A percentile compares a stretch with the other conserved stretches of the same genome.
Conservation (phyloP, 495 filamentous ascomycete species). For the Talaromyces thailandensis region DNA sequence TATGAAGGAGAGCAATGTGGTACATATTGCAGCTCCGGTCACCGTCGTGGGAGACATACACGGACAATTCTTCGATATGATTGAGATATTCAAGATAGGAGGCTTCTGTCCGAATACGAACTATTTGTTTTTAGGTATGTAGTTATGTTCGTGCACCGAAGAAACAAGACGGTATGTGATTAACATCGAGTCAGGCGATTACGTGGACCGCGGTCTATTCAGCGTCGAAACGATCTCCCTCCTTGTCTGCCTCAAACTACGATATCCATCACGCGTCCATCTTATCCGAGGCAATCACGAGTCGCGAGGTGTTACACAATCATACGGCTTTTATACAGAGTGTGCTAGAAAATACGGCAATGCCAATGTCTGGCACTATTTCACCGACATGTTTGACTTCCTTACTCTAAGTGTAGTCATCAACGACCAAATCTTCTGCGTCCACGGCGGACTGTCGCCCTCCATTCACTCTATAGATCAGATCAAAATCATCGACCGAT, state of each 20-base stretch:
- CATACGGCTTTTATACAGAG: slow-evolving; percentile 98
- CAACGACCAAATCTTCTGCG: slow-evolving; percentile 97
- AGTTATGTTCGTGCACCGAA: not conserved
- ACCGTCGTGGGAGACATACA: slow-evolving; percentile 99
- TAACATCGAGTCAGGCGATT: slow-evolving; percentile 58
- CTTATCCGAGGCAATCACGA: slow-evolving; percentile 96
- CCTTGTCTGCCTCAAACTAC: slow-evolving; percentile 86
- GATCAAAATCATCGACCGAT: slow-evolving; percentile 98
- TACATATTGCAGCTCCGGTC: slow-evolving; percentile 90
- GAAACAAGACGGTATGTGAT: not conserved
- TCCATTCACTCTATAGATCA: slow-evolving; percentile 98
- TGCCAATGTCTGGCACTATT: slow-evolving; percentile 98
- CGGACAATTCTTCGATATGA: slow-evolving; percentile 96
- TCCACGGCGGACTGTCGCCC: slow-evolving; percentile 90
- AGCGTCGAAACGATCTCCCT: slow-evolving; percentile 95
- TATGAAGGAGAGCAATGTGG: slow-evolving; percentile 99
- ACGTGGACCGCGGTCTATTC: slow-evolving; percentile 95
- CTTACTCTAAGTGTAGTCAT: slow-evolving; percentile 94
- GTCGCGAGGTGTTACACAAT: slow-evolving; percentile 93
- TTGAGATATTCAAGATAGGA: slow-evolving; percentile 98
- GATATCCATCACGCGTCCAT: slow-evolving; percentile 87
- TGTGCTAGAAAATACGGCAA: slow-evolving; percentile 96
- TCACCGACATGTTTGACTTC: slow-evolving; percentile 99
- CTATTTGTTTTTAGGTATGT: slow-evolving; percentile 87
- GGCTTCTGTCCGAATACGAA: slow-evolving; percentile 96